Evolutionary conservation across 208 protist species (phyloP), one percentile per base, ranked within the genome.

Genomic region (Histomonas meleagridis): DNA sequence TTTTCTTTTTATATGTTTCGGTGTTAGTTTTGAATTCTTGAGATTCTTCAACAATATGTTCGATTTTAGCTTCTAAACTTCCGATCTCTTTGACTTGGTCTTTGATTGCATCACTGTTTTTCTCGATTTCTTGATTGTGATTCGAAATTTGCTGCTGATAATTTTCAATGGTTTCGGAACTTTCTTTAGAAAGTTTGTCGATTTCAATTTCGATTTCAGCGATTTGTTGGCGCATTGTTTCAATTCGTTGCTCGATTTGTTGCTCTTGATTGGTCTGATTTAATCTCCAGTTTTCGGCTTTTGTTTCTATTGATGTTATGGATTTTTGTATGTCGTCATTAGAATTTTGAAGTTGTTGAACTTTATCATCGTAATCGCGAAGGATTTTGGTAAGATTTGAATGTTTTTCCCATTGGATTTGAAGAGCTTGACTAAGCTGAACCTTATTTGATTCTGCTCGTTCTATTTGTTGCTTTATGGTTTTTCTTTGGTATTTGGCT

Each of bases 131-230:
- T 86, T 43, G 18, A 49, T 86, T 86, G 9, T 55, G 38, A 51
- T 43, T 86, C 14, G 76, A 7, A 23, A 86, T 86, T 38, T 86
- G 76, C 32, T 86, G 76, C 32, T 86, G 76, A 55, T 86, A 86
- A n/a, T 46, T 86, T 32, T 16, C 32, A 38, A 86, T 86, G 38
- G 76, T 46, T 86, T 86, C 76, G 16, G 51, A 57, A 18, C 55
- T 86, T 38, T 86, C 76, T 40, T 14, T 86, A 2, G 76, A 51
- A 38, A 86, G 26, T 40, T 86, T 46, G 14, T 4, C 55, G 40
- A 86, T 86, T 55, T 86, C 46, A 18, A 18, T 32, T 38, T 86
- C 76, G 55, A 43, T 28, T 16, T 43, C 43, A 32, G 76, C 7
- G 12, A 86, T 86, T 55, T 86, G 46, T 55, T 86, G 51, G 9